phyloP scores from a whole-genome alignment of 176 grass and related monocot genomes.

The Carex scoparia region DNA sequence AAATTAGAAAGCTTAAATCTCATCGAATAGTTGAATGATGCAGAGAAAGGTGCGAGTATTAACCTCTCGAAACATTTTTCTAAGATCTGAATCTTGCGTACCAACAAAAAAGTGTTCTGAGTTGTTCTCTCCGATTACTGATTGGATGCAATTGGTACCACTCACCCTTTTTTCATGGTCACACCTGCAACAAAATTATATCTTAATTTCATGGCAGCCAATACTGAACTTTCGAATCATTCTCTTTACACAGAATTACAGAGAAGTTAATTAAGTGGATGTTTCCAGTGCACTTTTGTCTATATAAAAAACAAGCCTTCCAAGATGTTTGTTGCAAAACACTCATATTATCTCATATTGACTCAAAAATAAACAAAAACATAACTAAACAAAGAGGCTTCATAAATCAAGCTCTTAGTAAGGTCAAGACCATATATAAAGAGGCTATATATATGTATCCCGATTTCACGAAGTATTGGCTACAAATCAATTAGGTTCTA shows the following conservation, averaged over 20 bases:
- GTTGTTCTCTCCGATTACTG: slow-evolving; percentile 59
- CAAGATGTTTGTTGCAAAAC: neutral
- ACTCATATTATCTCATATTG: neutral
- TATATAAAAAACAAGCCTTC: neutral
- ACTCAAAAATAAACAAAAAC: neutral
- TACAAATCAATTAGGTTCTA: neutral
- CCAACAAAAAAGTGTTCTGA: slow-evolving; percentile 72
- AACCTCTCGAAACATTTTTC: slow-evolving; percentile 56
- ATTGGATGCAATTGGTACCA: slow-evolving; percentile 47
- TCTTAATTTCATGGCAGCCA: neutral
- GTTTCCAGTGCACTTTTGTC: neutral
- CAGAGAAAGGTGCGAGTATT: neutral
- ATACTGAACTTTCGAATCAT: neutral
- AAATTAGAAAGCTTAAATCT: neutral
- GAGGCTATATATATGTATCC: neutral
- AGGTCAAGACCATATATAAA: neutral
- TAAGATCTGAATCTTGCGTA: slow-evolving; percentile 57
- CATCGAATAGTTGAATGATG: neutral
- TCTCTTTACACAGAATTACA: neutral
- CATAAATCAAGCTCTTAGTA: neutral
- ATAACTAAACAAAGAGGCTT: neutral
- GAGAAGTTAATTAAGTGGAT: neutral
- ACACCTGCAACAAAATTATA: slow-evolving; percentile 37
- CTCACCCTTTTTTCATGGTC: slow-evolving; percentile 74
- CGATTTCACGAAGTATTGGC: neutral